phyloP scores from a whole-genome alignment of 768 basidiomycete genomes.

The Pisolithus sp. region DNA sequence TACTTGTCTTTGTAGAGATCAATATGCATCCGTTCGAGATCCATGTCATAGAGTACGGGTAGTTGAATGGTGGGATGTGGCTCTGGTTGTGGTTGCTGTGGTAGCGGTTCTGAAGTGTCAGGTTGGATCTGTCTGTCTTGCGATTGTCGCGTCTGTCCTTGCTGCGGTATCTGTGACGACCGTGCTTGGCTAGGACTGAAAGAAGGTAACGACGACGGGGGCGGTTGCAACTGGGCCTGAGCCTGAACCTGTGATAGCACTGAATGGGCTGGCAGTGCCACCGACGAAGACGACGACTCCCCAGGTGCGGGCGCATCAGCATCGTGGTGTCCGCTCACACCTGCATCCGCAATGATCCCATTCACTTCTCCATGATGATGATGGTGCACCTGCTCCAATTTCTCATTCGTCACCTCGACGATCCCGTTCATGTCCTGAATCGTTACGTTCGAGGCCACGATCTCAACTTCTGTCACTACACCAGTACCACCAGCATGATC shows the following conservation, averaged over 20 bases:
- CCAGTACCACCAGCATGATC: background rate
- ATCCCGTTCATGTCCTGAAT: conserved; percentile 36
- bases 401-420: conserved; percentile 38
- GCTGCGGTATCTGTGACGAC: too few species aligned
- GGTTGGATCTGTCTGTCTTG: too few species aligned
- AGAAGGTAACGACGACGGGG: background rate
- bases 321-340: too few species aligned
- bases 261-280: too few species aligned
- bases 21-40: conserved; percentile 85
- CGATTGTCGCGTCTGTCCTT: too few species aligned
- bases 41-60: conserved; percentile 73
- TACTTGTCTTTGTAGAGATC: conserved; percentile 83
- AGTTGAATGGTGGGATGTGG: background rate
- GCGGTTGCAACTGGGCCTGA: background rate
- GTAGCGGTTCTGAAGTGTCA: background rate
- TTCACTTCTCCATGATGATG: too few species aligned
- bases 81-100: background rate
- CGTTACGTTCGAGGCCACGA: conserved; percentile 33
- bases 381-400: conserved; percentile 17
- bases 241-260: conserved; percentile 27
- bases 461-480: conserved; percentile 22
- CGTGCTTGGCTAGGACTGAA: too few species aligned
- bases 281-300: too few species aligned
- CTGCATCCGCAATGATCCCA: too few species aligned
- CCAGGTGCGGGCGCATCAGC: too few species aligned